Evolutionary conservation across 2,329 filamentous ascomycete genomes (phyloP).

Genomic region (Coniochaeta prunicola): DNA sequence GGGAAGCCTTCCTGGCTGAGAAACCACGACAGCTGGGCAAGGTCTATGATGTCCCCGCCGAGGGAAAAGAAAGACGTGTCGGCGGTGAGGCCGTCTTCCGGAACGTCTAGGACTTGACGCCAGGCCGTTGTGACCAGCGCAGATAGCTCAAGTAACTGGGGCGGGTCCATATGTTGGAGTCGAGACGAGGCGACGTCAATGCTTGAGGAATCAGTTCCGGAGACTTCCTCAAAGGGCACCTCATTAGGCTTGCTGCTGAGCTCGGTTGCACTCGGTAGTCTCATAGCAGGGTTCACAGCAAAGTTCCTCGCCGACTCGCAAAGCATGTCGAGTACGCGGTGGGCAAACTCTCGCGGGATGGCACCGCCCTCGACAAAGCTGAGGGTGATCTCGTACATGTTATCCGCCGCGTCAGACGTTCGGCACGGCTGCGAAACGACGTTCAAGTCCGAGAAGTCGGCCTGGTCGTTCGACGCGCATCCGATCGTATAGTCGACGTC

Average conservation of each 20-base stretch:
- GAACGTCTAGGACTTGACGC: conserved; percentile 8
- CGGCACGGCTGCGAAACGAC: conserved; percentile 9
- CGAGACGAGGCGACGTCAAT: too few relatives aligned
- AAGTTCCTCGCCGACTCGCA: conserved; percentile 11
- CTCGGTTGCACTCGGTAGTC: conserved; percentile 4
- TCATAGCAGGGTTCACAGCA: conserved; percentile 7
- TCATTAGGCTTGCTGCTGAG: not conserved
- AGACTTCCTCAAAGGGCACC: conserved; percentile 6
- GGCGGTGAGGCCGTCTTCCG: not conserved
- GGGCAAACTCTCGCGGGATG: conserved; percentile 10
- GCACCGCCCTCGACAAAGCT: conserved; percentile 12
- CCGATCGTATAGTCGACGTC: conserved; percentile 11
- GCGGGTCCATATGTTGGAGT: too few relatives aligned
- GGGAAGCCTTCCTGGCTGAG: conserved; percentile 6
- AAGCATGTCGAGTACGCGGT: conserved; percentile 11
- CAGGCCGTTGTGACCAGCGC: conserved; percentile 7
- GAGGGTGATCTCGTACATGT: conserved; percentile 13
- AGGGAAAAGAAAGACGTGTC: conserved; percentile 13
- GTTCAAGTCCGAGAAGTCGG: conserved; percentile 14
- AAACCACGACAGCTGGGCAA: conserved; percentile 12
- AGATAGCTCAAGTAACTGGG: conserved; percentile 4
- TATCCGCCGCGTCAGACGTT: not conserved
- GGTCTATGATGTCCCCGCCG: conserved; percentile 24
- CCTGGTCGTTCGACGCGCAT: conserved; percentile 10
- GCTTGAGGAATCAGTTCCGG: not conserved